phyloP scores from a whole-genome alignment of 1,284 basidiomycete genomes.

The Tilletiopsis washingtonensis region DNA sequence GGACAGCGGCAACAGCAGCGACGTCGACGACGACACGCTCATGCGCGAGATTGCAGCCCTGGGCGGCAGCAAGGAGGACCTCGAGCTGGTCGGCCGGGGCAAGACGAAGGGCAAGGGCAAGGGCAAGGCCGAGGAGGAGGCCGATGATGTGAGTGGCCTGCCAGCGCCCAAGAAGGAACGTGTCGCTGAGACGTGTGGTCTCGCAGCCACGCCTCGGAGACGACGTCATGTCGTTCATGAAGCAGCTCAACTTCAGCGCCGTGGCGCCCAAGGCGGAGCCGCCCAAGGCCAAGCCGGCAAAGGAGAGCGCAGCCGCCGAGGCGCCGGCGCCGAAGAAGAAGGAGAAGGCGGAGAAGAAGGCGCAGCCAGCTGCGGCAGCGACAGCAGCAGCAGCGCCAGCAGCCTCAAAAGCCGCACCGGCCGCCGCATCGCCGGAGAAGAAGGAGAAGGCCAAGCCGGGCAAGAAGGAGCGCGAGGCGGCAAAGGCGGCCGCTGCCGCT shows the following conservation, averaged over 20 bases:
- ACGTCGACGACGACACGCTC: conserved; percentile 3
- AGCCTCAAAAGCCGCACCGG: too few relatives aligned
- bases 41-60: conserved; percentile 3
- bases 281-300: not conserved
- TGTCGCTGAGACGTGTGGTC: not conserved
- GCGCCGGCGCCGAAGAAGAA: conserved; percentile 7
- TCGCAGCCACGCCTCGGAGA: not conserved
- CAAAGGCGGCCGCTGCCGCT: not conserved
- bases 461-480: not conserved
- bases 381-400: too few relatives aligned
- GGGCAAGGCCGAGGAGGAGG: not conserved
- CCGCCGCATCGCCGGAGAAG: too few relatives aligned
- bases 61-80: conserved; percentile 6
- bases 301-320: conserved; percentile 8
- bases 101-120: conserved; percentile 8
- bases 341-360: conserved; percentile 12
- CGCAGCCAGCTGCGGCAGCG: too few relatives aligned
- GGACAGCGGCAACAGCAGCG: not conserved
- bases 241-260: conserved; percentile 3
- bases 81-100: conserved; percentile 6
- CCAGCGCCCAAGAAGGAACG: conserved; percentile 6
- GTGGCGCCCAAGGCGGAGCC: not conserved
- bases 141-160: conserved; percentile 1
- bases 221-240: conserved; percentile 9
- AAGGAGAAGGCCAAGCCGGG: not conserved